Percentiles rank a stretch among this genome's conserved stretches.
These are phyloP conservation scores for Starmerella lactis-condensi DNA, from an alignment of 805 yeast genomes.

Conservation along the genomic window DNA sequence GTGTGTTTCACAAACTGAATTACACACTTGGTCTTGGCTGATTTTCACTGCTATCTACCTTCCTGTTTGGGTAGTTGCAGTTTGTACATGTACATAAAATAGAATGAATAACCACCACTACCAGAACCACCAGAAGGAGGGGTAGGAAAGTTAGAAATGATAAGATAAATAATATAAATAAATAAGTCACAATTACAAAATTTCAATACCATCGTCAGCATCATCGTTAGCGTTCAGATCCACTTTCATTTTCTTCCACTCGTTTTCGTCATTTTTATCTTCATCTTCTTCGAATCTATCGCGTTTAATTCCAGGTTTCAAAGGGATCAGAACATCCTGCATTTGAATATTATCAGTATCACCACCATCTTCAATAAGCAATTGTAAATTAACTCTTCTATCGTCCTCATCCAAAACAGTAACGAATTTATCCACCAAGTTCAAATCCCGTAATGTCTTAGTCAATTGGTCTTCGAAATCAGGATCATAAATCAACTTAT, in stretches of 20 bases:
- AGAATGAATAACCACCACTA: not conserved
- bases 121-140: too few relatives aligned
- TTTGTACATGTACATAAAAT: not conserved
- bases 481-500: constrained; percentile 55
- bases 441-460: constrained; percentile 32
- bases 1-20: constrained; percentile 42
- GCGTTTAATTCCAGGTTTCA: constrained; percentile 13
- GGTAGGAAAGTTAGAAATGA: too few relatives aligned
- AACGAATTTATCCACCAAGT: constrained; percentile 46
- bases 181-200: too few relatives aligned
- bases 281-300: constrained; percentile 9
- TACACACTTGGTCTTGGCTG: constrained; percentile 77
- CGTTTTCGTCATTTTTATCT: constrained; percentile 2
- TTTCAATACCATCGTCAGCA: not conserved
- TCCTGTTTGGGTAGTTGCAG: constrained; percentile 50
- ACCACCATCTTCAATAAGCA: constrained; percentile 16
- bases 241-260: not conserved
- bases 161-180: too few relatives aligned
- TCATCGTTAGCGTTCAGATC: constrained; percentile 5
- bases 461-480: constrained; percentile 70
- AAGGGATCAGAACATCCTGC: constrained; percentile 18
- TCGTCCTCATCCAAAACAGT: constrained; percentile 71
- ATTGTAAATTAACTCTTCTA: constrained; percentile 35
- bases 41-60: constrained; percentile 58
- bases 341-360: constrained; percentile 13